phyloP scores from a whole-genome alignment of 106 monocot species.

The Chionographis japonica region DNA sequence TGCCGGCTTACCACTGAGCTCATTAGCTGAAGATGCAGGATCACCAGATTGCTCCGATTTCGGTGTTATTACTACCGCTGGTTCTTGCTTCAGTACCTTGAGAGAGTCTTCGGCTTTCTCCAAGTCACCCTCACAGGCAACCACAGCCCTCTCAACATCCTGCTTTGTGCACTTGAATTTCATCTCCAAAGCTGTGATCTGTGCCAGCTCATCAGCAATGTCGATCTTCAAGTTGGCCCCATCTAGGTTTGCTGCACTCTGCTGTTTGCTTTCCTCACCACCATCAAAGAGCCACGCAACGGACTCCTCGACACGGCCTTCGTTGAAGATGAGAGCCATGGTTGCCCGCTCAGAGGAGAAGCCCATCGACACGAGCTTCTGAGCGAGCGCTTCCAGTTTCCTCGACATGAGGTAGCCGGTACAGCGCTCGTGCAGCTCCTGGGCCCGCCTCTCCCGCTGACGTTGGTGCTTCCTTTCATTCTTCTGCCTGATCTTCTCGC shows the following conservation, averaged over 20 bases:
- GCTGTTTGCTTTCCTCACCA: neutral
- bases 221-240: slow-evolving; percentile 19
- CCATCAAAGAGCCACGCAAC: slow-evolving; percentile 32
- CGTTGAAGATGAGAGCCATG: slow-evolving; percentile 27
- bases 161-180: slow-evolving; percentile 37
- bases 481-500: slow-evolving; percentile 42
- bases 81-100: slow-evolving; percentile 19
- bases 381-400: slow-evolving; percentile 26
- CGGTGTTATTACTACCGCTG: neutral
- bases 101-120: slow-evolving; percentile 20
- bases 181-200: slow-evolving; percentile 21
- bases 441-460: slow-evolving; percentile 33
- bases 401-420: slow-evolving; percentile 29
- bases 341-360: slow-evolving; percentile 28
- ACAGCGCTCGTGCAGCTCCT: slow-evolving; percentile 32
- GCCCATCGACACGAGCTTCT: slow-evolving; percentile 39
- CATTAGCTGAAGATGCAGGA: neutral
- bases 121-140: slow-evolving; percentile 33
- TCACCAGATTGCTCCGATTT: slow-evolving; percentile 1
- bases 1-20: neutral
- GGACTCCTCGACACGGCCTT: slow-evolving; percentile 34
- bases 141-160: slow-evolving; percentile 33
- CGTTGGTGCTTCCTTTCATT: slow-evolving; percentile 49
- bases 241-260: neutral
- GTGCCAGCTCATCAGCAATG: slow-evolving; percentile 34